Evolutionary conservation across 768 basidiomycete genomes (phyloP).

Genomic region (Royoungia palumana): DNA sequence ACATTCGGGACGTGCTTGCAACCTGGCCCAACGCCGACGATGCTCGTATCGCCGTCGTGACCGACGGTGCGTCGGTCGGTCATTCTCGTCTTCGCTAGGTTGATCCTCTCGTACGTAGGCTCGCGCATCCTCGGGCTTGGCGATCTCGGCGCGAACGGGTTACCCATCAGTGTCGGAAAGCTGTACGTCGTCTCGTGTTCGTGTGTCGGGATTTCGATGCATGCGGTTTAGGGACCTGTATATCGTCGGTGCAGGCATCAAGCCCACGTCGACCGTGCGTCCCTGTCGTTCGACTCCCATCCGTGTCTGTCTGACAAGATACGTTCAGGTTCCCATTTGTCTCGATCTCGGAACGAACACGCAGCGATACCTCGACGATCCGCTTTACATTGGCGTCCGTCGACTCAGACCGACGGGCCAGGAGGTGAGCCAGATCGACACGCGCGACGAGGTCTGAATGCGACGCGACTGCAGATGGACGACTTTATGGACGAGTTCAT

Average conservation of each 20-base stretch:
- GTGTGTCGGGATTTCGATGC: background rate
- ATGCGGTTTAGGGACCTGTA: conserved; percentile 51
- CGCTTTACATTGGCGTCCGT: conserved; percentile 71
- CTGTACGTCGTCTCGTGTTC: conserved; percentile 40
- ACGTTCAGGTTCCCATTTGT: conserved; percentile 53
- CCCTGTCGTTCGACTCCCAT: background rate
- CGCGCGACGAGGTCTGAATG: background rate
- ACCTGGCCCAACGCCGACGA: conserved; percentile 45
- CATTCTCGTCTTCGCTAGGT: background rate
- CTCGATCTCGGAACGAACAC: conserved; percentile 80
- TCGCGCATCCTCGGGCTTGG: conserved; percentile 73
- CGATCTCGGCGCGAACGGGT: conserved; percentile 39
- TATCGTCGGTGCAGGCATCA: conserved; percentile 66
- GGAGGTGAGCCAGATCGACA: conserved; percentile 35
- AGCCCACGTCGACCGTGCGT: conserved; percentile 43
- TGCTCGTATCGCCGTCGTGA: conserved; percentile 70
- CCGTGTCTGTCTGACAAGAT: background rate
- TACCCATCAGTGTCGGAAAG: conserved; percentile 69
- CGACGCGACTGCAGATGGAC: conserved; percentile 45
- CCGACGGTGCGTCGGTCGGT: conserved; percentile 49
- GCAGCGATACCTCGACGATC: conserved; percentile 59
- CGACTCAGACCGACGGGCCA: conserved; percentile 44
- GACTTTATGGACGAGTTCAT: conserved; percentile 79
- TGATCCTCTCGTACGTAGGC: conserved; percentile 31
- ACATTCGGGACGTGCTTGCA: conserved; percentile 53